phyloP scores from a whole-genome alignment of 2,329 filamentous ascomycete genomes.

The Fusarium succisae region DNA sequence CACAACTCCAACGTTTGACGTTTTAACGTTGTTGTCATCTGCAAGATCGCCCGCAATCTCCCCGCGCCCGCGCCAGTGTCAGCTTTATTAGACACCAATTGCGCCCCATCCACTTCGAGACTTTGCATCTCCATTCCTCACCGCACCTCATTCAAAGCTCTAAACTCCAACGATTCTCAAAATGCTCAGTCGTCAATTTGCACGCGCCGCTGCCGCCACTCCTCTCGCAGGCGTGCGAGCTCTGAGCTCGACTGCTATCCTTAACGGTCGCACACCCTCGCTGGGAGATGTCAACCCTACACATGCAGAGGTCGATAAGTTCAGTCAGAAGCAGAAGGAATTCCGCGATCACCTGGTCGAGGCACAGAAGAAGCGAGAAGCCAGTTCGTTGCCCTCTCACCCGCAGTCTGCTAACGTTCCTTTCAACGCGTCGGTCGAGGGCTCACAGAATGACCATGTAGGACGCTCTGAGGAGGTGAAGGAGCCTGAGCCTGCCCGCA shows the following conservation, averaged over 20 bases:
- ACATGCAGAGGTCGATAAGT: slow-evolving; percentile 74
- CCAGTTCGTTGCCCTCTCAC: slow-evolving; percentile 72
- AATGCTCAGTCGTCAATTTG: slow-evolving; percentile 63
- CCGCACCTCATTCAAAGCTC: not conserved
- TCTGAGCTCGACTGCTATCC: slow-evolving; percentile 64
- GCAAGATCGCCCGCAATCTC: slow-evolving; percentile 24
- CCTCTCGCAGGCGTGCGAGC: slow-evolving; percentile 62
- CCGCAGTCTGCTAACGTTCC: slow-evolving; percentile 55
- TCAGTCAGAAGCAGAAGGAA: slow-evolving; percentile 83
- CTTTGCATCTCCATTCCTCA: slow-evolving; percentile 23
- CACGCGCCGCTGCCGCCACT: slow-evolving; percentile 54
- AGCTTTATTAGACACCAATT: slow-evolving; percentile 29
- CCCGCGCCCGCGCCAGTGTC: slow-evolving; percentile 29
- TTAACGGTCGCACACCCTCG: slow-evolving; percentile 68
- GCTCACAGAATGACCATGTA: slow-evolving; percentile 50
- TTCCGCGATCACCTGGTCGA: slow-evolving; percentile 85
- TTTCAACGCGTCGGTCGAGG: slow-evolving; percentile 52
- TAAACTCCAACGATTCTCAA: slow-evolving; percentile 36
- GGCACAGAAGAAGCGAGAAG: slow-evolving; percentile 83
- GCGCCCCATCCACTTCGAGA: slow-evolving; percentile 12
- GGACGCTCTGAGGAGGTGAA: slow-evolving; percentile 63
- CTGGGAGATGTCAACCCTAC: slow-evolving; percentile 81
- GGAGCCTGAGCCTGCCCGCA: slow-evolving; percentile 68
- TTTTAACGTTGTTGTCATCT: slow-evolving; percentile 27
- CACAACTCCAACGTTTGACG: slow-evolving; percentile 27